Evolutionary conservation across 768 basidiomycete genomes (phyloP), one percentile per base, ranked within the genome.

Genomic region (Phylloporus scabripes): DNA sequence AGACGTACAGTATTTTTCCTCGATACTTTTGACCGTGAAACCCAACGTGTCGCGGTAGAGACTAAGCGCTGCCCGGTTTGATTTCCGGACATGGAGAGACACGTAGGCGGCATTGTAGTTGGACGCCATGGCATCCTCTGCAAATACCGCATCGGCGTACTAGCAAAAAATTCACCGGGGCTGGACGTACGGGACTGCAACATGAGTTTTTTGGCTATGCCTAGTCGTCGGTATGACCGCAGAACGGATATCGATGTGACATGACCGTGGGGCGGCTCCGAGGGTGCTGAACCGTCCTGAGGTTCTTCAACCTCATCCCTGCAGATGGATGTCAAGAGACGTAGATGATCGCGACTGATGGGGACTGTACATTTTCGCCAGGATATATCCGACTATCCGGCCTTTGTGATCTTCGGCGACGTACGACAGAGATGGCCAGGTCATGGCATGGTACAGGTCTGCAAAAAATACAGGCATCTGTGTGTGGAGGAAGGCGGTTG

Each of bases 201-300:
- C 94, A 97, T 98, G 24, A 98, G 72, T 62, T 91, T 91, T 70
- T 93, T 94, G 14, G 94, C 94, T 2, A 98, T 67, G 7, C 95
- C 94, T 6, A 96, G 74, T n/a, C 94, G 79, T 38, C 94, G 76
- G 62, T 96, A 92, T 12, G 89, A 83, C 51, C 94, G 77, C 29
- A 97, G 72, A 2, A 98, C 94, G 0, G 92, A 95, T 61, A 98
- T 97, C 5, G 94, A 96, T 12, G 93, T 98, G 61, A 98, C 90
- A 60, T 98, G 94, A 0, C 94, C 94, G 55, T 93, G 87, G 0
- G 80, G 74, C 20, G 77, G 75, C 1, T 76, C 75, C 23, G 61
- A 20, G n/a, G 82, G 79, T 43, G 85, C 51, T 11, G 59, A 69
- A 11, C 72, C 65, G 11, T 80, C 81, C 49, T 77, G 77, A 51